phyloP scores from a whole-genome alignment of 495 filamentous ascomycete genomes.

The Penicillium parvum region DNA sequence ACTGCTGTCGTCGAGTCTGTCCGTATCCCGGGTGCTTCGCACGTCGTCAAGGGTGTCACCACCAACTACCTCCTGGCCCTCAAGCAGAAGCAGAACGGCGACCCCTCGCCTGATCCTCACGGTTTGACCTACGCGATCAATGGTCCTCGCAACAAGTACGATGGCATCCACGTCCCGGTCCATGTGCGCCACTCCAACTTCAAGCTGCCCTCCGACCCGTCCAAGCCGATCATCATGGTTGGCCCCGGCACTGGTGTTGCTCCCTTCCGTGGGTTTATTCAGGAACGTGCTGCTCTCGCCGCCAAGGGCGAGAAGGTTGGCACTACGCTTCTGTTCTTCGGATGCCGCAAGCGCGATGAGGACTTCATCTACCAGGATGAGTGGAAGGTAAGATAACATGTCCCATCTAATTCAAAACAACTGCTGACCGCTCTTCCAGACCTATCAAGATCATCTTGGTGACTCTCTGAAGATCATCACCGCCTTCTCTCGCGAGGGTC shows the following conservation, averaged over 20 bases:
- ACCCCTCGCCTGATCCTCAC: slow-evolving; percentile 77
- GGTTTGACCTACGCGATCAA: slow-evolving; percentile 84
- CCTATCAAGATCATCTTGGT: slow-evolving; percentile 75
- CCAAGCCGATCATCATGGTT: slow-evolving; percentile 91
- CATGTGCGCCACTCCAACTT: slow-evolving; percentile 99
- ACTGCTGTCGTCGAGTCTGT: slow-evolving; percentile 91
- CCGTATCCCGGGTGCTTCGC: slow-evolving; percentile 67
- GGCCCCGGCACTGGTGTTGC: slow-evolving; percentile 96
- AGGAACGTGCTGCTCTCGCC: slow-evolving; percentile 81
- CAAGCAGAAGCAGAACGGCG: slow-evolving; percentile 95
- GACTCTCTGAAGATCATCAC: slow-evolving; percentile 83
- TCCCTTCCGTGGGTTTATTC: slow-evolving; percentile 91
- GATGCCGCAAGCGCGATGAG: slow-evolving; percentile 77
- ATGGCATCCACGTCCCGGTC: slow-evolving; percentile 92
- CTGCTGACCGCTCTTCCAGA: slow-evolving; percentile 44
- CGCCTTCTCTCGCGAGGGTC: slow-evolving; percentile 81
- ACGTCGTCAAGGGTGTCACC: slow-evolving; percentile 88
- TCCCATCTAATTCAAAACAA: neutral
- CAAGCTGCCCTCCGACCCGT: slow-evolving; percentile 93
- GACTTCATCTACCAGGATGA: slow-evolving; percentile 92
- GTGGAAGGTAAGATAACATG: slow-evolving; percentile 71
- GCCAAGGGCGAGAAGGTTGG: slow-evolving; percentile 80
- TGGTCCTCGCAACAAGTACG: slow-evolving; percentile 93
- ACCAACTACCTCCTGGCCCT: slow-evolving; percentile 96
- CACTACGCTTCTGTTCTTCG: slow-evolving; percentile 89